Evolutionary conservation across 192 early-diverging fungal species (phyloP), one percentile per base, ranked within the genome.

Genomic region (Lobosporangium transversale): DNA sequence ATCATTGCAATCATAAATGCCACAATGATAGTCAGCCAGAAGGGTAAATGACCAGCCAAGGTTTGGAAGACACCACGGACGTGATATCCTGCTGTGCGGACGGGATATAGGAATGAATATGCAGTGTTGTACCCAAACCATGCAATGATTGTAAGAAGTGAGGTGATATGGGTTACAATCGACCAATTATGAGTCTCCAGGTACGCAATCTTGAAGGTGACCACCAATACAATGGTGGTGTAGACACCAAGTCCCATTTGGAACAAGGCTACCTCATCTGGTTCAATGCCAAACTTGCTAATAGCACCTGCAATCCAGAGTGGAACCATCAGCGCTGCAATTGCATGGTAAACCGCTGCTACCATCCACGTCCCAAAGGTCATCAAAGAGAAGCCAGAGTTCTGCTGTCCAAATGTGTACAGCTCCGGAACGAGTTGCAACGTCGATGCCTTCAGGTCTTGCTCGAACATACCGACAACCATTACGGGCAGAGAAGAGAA

Each of bases 401-500:
- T 82, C 15, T 66, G 55, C 58, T 84, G 85, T n/a, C 89, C 89
- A 50, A 80, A 80, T 17, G 82, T 85, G 68, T 94, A 94, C 48
- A 93, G 78, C 71, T 93, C 90, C 1, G 94, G 94, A 33, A 89
- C 86, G 6, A 79, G 81, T 55, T 90, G 44, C 33, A 94, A 54
- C 1, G 88, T 92, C 21, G 81, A 80, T 1, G 80, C 80, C 53
- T 88, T 87, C 66, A 95, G 69, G 65, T 95, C 92, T 68, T 91
- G 90, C 74, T 95, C 94, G 79, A 95, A 93, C 56, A 93, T 86
- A 29, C 92, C 93, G 23, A 93, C 86, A 5, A 89, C 86, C 44
- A 94, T 87, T 5, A 94, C 92, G 0, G 92, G 92, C 43, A 94
- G 81, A 0, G 90, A 90, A 11, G 91, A 90, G 68, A 94, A 95